Base-by-base conservation (phyloP, 768 basidiomycete genomes). In the Dictyophora rubrovolvata region DNA sequence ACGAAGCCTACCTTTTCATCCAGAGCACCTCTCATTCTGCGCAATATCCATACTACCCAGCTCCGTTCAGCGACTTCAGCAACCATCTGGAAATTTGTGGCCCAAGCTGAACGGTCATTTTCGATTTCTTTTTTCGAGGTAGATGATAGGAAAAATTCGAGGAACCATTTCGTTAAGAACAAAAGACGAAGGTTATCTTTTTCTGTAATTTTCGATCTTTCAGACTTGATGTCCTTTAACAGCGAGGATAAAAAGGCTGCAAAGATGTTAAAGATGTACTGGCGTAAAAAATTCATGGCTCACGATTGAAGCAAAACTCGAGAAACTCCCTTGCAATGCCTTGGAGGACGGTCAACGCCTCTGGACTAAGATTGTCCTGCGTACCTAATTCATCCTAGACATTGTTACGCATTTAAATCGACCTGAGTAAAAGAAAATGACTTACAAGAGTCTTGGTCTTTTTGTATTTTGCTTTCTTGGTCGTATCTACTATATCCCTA, bases 161-260 rank as follows among this genome's bases (percentile, higher is more conserved):
- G 80, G 67, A 95, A 87, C 87, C 95, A 98, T 60, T 90, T 87
- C 5, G 87, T 81, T 47, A 96, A 79, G 69, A 82, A 91, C 47
- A 98, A 77, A 22, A 96, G 76, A 7, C 96, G 85, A 57, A 94
- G 80, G 66, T 94, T 87, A 69, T 98, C 96, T 65, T 93, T 91
- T 67, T 96, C 93, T n/a, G 86, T 86, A 62, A 99, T 84, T 71
- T 94, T 93, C 56, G 87, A 79, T 49, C 93, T 79, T 71, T 98
- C 91, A 61, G 89, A 89, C 60, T 87, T 84, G 69, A 99, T 97
- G 68, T 98, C 96, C 71, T 88, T 94, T 61, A 98, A 75, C 35
- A 98, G 75, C 2, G 83, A 83, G 16, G 82, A 73, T 53, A 98
- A 80, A 73, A 98, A 94, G n/a, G 83, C 93, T 96, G 68, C n/a